Base-by-base conservation (phyloP, 441 rosid genomes). In the Lepidium campestre region DNA sequence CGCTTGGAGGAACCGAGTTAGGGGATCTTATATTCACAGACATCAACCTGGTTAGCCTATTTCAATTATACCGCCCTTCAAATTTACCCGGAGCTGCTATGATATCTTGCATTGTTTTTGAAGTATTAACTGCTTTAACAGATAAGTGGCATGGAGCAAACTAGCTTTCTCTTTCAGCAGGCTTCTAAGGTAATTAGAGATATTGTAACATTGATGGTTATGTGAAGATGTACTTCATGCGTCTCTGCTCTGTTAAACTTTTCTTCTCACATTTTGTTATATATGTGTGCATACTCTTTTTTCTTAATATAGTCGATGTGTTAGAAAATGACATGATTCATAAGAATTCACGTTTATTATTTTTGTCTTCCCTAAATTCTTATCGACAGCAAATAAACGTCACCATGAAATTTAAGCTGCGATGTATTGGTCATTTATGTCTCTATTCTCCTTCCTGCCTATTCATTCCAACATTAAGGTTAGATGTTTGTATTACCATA, bases 121-220 rank as follows among this genome's bases (percentile, higher is more conserved):
- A 32, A 14, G 22, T 62, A 40, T 64, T 36, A 42, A 32, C 42
- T 67, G 75, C 62, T 74, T 40, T 64, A 18, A 49, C 83, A 94
- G 97, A 94, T 94, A 73, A 94, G 99, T 80, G 99, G 97, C 67
- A 91, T 94, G 99, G 97, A 94, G 81, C 97, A 94, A 82, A 91
- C 95, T 39, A 94, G 97, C 79, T 91, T 91, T 76, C 83, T 94
- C 55, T 94, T 91, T 82, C 99, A 91, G 81, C 99, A 94, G 79
- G 96, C 99, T 67, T 94, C 96, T 37, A 91, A 94, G 99, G 99
- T 91, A 80, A 69, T 7, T 50, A 58, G 25, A 23, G 19, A 62
- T 62, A 29, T 13, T 10, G 39, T 60, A 61, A 42, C 62, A 3
- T 50, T 62, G 60, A 56, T 39, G 54, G 5, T 27, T 41, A 44